These are phyloP conservation scores for Neofusicoccum sp. DNA, from an alignment of 2,329 filamentous ascomycete species.

Conservation along the genomic window DNA sequence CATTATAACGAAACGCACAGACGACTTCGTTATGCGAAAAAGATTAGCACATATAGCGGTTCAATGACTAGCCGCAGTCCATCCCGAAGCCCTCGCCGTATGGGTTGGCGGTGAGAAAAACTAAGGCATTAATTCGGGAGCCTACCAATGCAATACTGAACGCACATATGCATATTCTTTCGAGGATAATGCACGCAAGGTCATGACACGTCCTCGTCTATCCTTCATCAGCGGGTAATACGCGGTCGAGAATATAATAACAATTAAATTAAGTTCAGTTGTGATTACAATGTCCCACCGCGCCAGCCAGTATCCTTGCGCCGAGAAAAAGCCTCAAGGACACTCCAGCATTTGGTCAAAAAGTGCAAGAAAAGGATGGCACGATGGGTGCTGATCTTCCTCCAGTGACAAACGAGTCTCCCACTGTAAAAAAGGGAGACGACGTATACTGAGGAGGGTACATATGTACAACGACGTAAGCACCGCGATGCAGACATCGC, in stretches of 20 bases:
- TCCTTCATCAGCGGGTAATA: too few relatives aligned
- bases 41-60: background rate
- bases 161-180: background rate
- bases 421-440: conserved; percentile 31
- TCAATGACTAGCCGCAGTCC: background rate
- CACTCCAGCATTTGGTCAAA: conserved; percentile 30
- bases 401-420: conserved; percentile 39
- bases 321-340: conserved; percentile 11
- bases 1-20: conserved; percentile 4
- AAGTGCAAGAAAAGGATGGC: conserved; percentile 21
- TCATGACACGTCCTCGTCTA: too few relatives aligned
- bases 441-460: conserved; percentile 37
- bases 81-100: background rate
- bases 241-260: too few relatives aligned
- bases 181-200: too few relatives aligned
- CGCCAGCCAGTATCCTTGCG: conserved; percentile 24
- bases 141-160: background rate
- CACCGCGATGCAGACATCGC: background rate
- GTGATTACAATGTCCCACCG: conserved; percentile 19
- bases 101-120: background rate
- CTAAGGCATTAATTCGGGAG: conserved; percentile 7
- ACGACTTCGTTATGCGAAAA: background rate
- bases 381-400: conserved; percentile 28
- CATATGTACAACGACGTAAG: background rate
- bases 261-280: background rate